Conservation (phyloP, 1,284 basidiomycete species). For the Boletus smithii region DNA sequence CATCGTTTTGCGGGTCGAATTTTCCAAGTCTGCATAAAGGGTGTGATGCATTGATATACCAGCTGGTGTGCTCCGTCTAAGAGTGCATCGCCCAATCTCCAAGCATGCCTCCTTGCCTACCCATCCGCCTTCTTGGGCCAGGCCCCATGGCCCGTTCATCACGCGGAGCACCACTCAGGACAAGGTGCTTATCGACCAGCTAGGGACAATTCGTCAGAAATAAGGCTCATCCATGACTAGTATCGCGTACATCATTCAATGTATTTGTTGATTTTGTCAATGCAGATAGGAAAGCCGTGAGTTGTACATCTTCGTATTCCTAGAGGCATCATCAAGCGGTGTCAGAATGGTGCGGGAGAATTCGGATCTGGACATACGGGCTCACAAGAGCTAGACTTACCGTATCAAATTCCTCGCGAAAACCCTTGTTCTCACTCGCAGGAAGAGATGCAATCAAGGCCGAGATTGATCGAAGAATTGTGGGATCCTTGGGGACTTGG, state of each 20-base stretch:
- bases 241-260: constrained; percentile 77
- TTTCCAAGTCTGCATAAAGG: not conserved
- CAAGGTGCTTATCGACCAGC: constrained; percentile 68
- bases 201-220: constrained; percentile 27
- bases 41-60: not conserved
- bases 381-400: constrained; percentile 42
- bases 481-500: constrained; percentile 68
- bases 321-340: constrained; percentile 33
- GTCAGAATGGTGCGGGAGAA: constrained; percentile 1
- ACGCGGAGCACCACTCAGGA: constrained; percentile 43
- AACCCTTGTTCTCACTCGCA: constrained; percentile 74
- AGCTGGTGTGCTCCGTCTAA: constrained; percentile 12
- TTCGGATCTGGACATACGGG: not conserved
- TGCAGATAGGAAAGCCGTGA: constrained; percentile 85
- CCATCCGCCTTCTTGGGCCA: constrained; percentile 45
- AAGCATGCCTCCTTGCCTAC: constrained; percentile 41
- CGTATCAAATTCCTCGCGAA: constrained; percentile 82
- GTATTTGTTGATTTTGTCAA: constrained; percentile 86
- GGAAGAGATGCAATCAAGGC: constrained; percentile 85
- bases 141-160: constrained; percentile 43
- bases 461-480: constrained; percentile 78
- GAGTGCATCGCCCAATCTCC: constrained; percentile 47
- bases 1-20: not conserved
- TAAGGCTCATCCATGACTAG: not conserved
- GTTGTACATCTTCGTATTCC: constrained; percentile 95